phyloP scores from a whole-genome alignment of 2,329 filamentous ascomycete genomes.

The Pezicula carpinea region DNA sequence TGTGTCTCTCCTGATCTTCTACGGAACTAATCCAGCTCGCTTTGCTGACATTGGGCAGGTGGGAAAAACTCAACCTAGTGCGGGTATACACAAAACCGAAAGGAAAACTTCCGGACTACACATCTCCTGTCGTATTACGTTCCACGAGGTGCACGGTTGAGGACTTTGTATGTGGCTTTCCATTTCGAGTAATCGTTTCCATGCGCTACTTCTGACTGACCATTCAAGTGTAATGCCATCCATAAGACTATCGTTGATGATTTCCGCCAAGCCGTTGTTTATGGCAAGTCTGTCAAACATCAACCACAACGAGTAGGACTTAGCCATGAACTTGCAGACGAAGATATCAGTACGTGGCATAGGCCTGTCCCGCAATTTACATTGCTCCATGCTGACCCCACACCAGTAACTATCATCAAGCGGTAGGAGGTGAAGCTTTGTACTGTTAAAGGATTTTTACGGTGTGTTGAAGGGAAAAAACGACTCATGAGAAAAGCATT shows the following conservation, averaged over 20 bases:
- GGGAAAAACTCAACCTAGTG: slow-evolving; percentile 89
- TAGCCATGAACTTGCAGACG: slow-evolving; percentile 85
- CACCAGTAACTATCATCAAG: slow-evolving; percentile 62
- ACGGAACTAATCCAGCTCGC: neutral
- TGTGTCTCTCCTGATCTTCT: too few relatives aligned
- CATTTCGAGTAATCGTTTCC: slow-evolving; percentile 2
- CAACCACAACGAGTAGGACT: slow-evolving; percentile 95
- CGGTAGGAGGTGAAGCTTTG: slow-evolving; percentile 37
- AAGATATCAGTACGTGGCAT: slow-evolving; percentile 67
- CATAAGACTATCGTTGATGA: slow-evolving; percentile 94
- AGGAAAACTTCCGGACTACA: slow-evolving; percentile 89
- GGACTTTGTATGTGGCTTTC: slow-evolving; percentile 74
- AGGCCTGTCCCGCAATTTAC: neutral
- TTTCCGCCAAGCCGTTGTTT: slow-evolving; percentile 93
- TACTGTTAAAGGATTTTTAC: neutral
- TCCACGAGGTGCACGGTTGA: slow-evolving; percentile 82
- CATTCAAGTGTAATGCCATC: slow-evolving; percentile 84
- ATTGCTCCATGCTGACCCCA: slow-evolving; percentile 9
- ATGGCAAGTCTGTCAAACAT: slow-evolving; percentile 97
- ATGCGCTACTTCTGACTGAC: slow-evolving; percentile 11
- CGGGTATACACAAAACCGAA: slow-evolving; percentile 98
- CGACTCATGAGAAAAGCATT: neutral
- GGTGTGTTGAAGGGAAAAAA: neutral
- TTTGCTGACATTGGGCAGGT: slow-evolving; percentile 41
- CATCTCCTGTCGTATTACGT: slow-evolving; percentile 82